Evolutionary conservation across 176 grass and related monocot genomes (phyloP).

Genomic region (Sorghum bicolor): DNA sequence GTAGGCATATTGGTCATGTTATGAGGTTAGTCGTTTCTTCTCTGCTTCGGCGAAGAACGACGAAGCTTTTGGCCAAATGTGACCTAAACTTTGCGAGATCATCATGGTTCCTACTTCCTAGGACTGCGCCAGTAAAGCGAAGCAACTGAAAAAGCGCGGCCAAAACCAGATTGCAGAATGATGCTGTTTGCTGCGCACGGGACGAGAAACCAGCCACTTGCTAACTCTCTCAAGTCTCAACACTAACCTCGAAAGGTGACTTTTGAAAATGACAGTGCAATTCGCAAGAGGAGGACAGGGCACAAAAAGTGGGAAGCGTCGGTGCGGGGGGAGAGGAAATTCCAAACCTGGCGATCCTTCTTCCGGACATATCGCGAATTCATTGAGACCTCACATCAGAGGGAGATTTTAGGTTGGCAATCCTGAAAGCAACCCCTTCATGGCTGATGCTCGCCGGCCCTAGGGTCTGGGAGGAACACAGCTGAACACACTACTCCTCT

Average conservation of each 20-base stretch:
- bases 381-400: neutral
- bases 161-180: no score
- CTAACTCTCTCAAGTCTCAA: no score
- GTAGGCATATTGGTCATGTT: no score
- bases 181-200: no score
- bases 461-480: neutral
- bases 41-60: no score
- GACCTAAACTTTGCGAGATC: neutral
- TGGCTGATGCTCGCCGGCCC: neutral
- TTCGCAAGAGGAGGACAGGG: neutral
- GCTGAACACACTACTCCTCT: no score
- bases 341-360: neutral
- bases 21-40: no score
- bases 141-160: no score
- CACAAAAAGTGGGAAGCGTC: neutral
- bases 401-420: neutral
- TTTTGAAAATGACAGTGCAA: no score
- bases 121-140: neutral
- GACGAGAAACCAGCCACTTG: no score
- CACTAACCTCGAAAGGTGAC: no score
- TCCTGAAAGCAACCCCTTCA: constrained; percentile 12
- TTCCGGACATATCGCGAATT: constrained; percentile 11
- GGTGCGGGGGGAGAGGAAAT: neutral
- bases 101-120: neutral
- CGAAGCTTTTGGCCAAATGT: no score